phyloP scores from a whole-genome alignment of 2,329 filamentous ascomycete species.

The Pseudogymnoascus sp. region DNA sequence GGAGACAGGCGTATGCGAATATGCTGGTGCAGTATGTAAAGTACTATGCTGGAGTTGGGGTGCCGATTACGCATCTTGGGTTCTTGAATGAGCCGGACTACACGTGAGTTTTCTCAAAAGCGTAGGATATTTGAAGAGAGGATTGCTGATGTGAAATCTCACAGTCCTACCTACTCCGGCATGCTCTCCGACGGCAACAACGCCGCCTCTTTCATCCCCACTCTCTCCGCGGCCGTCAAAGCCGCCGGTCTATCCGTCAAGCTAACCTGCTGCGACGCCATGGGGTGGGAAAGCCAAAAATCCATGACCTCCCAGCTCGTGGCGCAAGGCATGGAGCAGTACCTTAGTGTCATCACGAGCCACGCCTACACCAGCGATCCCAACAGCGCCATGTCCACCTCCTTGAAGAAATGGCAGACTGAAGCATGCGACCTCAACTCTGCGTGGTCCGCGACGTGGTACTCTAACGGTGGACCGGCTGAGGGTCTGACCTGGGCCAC shows the following conservation, averaged over 20 bases:
- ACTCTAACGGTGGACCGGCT: constrained; percentile 37
- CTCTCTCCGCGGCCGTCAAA: constrained; percentile 34
- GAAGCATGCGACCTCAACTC: constrained; percentile 42
- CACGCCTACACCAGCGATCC: constrained; percentile 37
- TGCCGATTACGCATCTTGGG: constrained; percentile 35
- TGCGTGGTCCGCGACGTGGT: constrained; percentile 40
- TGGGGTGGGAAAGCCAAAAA: constrained; percentile 34
- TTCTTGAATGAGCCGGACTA: constrained; percentile 41
- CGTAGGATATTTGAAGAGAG: constrained; percentile 9
- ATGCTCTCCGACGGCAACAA: constrained; percentile 41
- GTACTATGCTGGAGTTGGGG: constrained; percentile 34
- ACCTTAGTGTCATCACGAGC: constrained; percentile 34
- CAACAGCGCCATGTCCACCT: constrained; percentile 34
- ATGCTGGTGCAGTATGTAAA: constrained; percentile 41
- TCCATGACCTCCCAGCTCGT: constrained; percentile 33
- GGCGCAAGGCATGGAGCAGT: constrained; percentile 31
- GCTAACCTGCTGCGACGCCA: constrained; percentile 39
- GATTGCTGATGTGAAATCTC: neutral
- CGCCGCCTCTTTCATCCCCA: constrained; percentile 44
- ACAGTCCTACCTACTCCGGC: constrained; percentile 33
- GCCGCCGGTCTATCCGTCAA: constrained; percentile 31
- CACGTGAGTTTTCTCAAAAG: constrained; percentile 17
- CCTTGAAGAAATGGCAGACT: constrained; percentile 43
- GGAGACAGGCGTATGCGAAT: constrained; percentile 42
- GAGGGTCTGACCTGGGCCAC: constrained; percentile 52